Conservation (phyloP, 129 eudicot species). For the Pulicaria dysenterica region DNA sequence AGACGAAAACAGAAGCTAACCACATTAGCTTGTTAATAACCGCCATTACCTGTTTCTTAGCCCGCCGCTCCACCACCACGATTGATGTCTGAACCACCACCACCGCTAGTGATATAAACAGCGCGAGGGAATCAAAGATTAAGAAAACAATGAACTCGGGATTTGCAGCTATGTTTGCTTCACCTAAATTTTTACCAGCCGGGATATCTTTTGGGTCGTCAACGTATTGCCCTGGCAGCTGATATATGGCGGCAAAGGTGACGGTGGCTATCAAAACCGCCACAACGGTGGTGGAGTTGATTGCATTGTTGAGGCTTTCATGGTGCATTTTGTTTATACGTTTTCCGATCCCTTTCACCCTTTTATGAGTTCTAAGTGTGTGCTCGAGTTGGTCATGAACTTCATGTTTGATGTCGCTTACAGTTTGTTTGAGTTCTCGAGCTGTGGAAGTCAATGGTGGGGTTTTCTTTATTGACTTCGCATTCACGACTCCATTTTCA, state of each 20-base stretch:
- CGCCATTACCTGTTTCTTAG: constrained; percentile 67
- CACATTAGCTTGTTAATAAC: constrained; percentile 78
- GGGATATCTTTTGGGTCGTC: constrained; percentile 35
- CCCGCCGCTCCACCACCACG: constrained; percentile 62
- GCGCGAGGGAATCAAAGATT: constrained; percentile 58
- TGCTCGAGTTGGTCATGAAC: constrained; percentile 68
- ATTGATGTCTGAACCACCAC: constrained; percentile 77
- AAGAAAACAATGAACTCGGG: constrained; percentile 58
- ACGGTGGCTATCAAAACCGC: constrained; percentile 77
- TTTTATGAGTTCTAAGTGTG: constrained; percentile 56
- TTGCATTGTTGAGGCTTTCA: constrained; percentile 75
- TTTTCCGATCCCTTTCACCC: constrained; percentile 59
- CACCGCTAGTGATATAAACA: constrained; percentile 67
- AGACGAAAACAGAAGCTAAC: constrained; percentile 61
- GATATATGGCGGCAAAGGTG: constrained; percentile 73
- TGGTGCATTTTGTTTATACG: constrained; percentile 65
- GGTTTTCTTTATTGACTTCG: constrained; percentile 46
- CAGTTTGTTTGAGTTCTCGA: constrained; percentile 66
- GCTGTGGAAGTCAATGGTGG: constrained; percentile 40
- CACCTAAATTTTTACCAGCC: constrained; percentile 42
- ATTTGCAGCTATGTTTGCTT: constrained; percentile 57
- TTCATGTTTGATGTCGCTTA: constrained; percentile 73
- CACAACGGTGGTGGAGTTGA: constrained; percentile 70
- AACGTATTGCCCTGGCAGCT: constrained; percentile 61
- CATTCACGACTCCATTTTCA: constrained; percentile 46